Conservation (phyloP, 169 alveolate genomes). For the Cryptosporidium canis region DNA sequence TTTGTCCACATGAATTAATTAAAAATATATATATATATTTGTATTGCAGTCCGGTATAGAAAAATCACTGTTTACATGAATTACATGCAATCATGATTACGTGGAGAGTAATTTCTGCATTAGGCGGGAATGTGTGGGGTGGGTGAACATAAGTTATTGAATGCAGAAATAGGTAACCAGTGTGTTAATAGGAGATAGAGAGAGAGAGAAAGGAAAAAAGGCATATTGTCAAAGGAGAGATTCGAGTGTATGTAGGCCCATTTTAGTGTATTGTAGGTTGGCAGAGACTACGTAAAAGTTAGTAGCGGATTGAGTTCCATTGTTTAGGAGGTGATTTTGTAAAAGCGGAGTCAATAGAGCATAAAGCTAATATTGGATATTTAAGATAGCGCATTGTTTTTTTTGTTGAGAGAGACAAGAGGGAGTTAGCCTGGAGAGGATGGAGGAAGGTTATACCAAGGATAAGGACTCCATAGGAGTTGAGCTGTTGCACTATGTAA, state of each 20-base stretch:
- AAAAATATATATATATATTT: neutral
- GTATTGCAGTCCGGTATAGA: neutral
- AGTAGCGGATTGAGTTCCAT: no score
- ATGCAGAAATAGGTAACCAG: neutral
- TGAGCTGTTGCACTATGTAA: conserved; percentile 30
- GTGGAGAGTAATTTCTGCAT: neutral
- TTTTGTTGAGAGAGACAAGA: neutral
- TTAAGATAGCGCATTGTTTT: no score
- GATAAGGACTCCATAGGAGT: conserved; percentile 31
- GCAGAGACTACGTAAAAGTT: no score
- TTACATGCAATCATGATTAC: neutral
- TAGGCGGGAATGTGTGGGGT: conserved; percentile 30
- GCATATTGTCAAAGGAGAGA: no score
- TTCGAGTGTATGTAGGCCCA: no score
- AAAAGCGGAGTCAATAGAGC: no score
- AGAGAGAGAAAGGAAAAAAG: neutral
- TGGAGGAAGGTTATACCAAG: conserved; percentile 33
- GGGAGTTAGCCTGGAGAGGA: neutral
- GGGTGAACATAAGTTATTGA: neutral
- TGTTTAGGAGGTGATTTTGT: no score
- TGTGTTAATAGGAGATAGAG: neutral
- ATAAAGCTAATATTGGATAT: no score
- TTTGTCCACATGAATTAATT: neutral
- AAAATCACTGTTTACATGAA: neutral
- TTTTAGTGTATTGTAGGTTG: no score